Percentiles rank a stretch among this genome's conserved stretches.
These are phyloP conservation scores for Aspergillus sp. DNA, from an alignment of 2,329 filamentous ascomycete species.

Conservation along the genomic window DNA sequence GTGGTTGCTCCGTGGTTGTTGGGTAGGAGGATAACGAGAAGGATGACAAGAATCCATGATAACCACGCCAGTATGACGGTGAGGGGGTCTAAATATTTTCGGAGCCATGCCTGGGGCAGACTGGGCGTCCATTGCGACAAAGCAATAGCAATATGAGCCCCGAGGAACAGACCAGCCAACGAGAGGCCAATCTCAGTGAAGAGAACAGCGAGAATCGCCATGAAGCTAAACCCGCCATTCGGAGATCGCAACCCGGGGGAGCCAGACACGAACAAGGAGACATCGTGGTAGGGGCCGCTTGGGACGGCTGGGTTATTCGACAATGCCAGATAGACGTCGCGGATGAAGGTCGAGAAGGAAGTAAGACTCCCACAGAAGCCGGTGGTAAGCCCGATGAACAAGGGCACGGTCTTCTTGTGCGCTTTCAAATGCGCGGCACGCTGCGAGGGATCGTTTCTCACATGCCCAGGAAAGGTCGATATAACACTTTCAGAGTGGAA, in stretches of 20 bases:
- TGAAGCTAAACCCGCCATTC: constrained; percentile 72
- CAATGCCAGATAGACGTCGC: constrained; percentile 71
- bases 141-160: constrained; percentile 68
- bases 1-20: neutral
- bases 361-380: constrained; percentile 89
- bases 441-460: neutral
- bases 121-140: constrained; percentile 59
- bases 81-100: constrained; percentile 29
- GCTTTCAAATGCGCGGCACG: neutral
- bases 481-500: constrained; percentile 59
- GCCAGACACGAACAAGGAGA: constrained; percentile 26
- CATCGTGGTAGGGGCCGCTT: constrained; percentile 41
- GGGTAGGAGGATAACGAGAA: neutral
- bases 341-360: constrained; percentile 78
- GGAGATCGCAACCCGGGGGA: constrained; percentile 47
- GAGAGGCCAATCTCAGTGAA: constrained; percentile 69
- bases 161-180: constrained; percentile 64
- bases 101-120: constrained; percentile 55
- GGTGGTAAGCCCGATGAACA: constrained; percentile 68
- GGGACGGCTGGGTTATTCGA: constrained; percentile 31
- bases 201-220: constrained; percentile 71
- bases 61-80: neutral
- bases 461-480: neutral
- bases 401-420: neutral
- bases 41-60: neutral